A percentile compares a stretch with the other conserved stretches of the same genome.
phyloP scores from a whole-genome alignment of 176 grass and related monocot genomes.

The Oryza officinalis region DNA sequence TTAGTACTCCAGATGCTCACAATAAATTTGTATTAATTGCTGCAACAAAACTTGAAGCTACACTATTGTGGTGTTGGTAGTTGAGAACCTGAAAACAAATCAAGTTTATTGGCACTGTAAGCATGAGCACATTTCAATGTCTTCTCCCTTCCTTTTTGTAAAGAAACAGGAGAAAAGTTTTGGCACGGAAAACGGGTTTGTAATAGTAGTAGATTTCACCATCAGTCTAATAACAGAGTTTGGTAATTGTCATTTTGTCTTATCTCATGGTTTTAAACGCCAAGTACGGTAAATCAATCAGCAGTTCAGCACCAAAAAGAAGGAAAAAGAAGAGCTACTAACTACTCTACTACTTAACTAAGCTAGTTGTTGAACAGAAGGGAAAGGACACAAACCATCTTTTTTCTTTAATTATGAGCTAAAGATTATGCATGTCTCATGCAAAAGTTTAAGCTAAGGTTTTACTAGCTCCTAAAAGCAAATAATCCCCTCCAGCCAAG shows the following conservation, averaged over 20 bases:
- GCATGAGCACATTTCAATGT: neutral
- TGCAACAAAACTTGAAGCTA: neutral
- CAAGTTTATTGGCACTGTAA: neutral
- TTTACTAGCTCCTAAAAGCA: neutral
- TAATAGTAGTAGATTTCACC: neutral
- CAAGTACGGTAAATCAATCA: slow-evolving; percentile 13
- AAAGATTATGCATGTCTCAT: slow-evolving; percentile 1
- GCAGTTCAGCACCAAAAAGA: neutral
- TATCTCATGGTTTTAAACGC: neutral
- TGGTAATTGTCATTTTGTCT: slow-evolving; percentile 6
- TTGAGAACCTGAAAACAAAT: neutral
- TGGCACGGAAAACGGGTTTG: neutral
- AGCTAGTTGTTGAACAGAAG: neutral
- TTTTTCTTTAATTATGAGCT: slow-evolving; percentile 9
- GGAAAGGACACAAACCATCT: slow-evolving; percentile 27
- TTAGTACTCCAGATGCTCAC: neutral
- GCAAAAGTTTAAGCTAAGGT: slow-evolving; percentile 13
- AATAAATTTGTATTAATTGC: neutral
- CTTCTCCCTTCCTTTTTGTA: neutral
- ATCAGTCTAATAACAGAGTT: neutral
- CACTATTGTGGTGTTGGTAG: too few species aligned
- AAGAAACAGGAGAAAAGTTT: neutral
- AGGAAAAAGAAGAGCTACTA: neutral
- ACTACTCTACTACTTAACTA: neutral
- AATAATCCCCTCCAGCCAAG: neutral